Evolutionary conservation across 1,139 yeast species (phyloP).

Genomic region (Geotrichum histeridarum): DNA sequence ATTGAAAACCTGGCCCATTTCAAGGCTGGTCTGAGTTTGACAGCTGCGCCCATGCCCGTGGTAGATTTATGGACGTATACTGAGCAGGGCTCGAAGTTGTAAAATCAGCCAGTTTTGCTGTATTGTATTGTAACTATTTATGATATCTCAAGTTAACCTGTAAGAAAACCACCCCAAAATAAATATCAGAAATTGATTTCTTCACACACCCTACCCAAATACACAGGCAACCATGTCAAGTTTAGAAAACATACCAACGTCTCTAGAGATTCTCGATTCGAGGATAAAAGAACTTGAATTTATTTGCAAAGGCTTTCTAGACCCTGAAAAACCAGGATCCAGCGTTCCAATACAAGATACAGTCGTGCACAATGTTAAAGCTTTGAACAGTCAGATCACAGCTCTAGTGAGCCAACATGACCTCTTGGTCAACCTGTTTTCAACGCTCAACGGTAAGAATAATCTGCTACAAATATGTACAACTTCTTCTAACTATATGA

Average conservation of each 20-base stretch:
- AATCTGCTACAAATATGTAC: neutral
- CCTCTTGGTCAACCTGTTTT: neutral
- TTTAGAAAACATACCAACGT: neutral
- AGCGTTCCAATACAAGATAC: neutral
- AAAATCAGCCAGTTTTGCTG: conserved; percentile 3
- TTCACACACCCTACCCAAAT: neutral
- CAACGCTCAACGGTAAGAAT: neutral
- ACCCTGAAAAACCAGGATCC: neutral
- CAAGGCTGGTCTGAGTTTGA: conserved; percentile 31
- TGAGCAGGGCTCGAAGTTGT: conserved; percentile 33
- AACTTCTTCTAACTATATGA: neutral
- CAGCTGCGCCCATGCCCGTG: conserved; percentile 37
- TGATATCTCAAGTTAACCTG: neutral
- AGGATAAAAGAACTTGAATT: conserved; percentile 3
- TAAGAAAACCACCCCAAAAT: neutral
- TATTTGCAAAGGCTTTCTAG: neutral
- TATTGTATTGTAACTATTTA: neutral
- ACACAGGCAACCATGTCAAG: neutral
- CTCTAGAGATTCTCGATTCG: neutral
- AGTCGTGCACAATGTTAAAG: neutral
- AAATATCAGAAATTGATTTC: neutral
- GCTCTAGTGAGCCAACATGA: neutral
- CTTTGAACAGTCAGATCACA: neutral
- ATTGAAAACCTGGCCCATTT: conserved; percentile 30
- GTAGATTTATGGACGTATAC: conserved; percentile 30